Evolutionary conservation across 192 early-diverging fungal species (phyloP).

Genomic region (Coemansia sp.): DNA sequence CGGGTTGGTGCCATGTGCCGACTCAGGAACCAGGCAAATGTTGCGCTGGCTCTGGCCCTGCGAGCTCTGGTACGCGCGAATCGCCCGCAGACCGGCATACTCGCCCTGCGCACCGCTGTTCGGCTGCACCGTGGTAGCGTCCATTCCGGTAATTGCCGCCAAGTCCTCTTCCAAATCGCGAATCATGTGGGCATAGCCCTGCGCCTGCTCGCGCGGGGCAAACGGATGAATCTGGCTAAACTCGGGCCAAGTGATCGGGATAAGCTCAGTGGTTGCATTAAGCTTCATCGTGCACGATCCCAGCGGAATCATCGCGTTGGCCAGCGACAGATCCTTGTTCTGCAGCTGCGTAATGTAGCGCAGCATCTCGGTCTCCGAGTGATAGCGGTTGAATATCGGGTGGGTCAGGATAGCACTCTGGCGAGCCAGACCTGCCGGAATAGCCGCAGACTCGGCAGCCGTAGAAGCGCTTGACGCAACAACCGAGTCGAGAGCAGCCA

Average conservation of each 20-base stretch:
- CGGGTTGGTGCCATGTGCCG: constrained; percentile 99
- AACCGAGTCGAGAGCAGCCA: constrained; percentile 54
- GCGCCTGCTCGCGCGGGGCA: constrained; percentile 90
- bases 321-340: constrained; percentile 97
- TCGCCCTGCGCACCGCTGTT: constrained; percentile 99
- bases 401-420: constrained; percentile 81
- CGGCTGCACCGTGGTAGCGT: constrained; percentile 90
- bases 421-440: constrained; percentile 69
- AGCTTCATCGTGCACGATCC: constrained; percentile 99
- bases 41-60: constrained; percentile 82
- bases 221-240: constrained; percentile 96
- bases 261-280: constrained; percentile 99
- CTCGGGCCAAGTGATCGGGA: constrained; percentile 99
- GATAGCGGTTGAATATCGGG: constrained; percentile 92
- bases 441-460: constrained; percentile 50
- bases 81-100: constrained; percentile 93
- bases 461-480: constrained; percentile 55
- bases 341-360: constrained; percentile 94
- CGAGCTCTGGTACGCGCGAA: constrained; percentile 88
- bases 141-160: constrained; percentile 91
- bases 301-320: constrained; percentile 98
- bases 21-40: constrained; percentile 95
- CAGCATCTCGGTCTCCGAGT: constrained; percentile 98
- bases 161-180: constrained; percentile 88
- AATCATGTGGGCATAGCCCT: constrained; percentile 88